phyloP scores from a whole-genome alignment of 352 stramenopile genomes.

The Globisporangium sylvaticum region DNA sequence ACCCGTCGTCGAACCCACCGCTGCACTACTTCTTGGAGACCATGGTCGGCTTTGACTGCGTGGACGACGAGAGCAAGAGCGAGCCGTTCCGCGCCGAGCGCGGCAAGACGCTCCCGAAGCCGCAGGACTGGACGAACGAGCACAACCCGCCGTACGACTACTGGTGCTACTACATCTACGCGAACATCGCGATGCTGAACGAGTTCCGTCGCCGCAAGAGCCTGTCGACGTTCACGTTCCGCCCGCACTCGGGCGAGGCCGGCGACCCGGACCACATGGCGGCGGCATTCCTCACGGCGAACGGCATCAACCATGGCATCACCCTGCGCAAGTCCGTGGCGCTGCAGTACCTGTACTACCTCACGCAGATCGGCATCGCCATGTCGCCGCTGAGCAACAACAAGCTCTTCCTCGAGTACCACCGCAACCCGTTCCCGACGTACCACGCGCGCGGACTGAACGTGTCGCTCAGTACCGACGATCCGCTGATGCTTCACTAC shows the following conservation, averaged over 20 bases:
- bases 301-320: constrained; percentile 99
- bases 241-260: constrained; percentile 98
- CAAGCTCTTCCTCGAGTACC: constrained; percentile 94
- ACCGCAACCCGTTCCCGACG: constrained; percentile 93
- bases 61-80: constrained; percentile 97
- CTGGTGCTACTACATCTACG: constrained; percentile 97
- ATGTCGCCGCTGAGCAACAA: constrained; percentile 95
- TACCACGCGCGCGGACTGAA: constrained; percentile 97
- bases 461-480: constrained; percentile 97
- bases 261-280: constrained; percentile 96
- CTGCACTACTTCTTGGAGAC: constrained; percentile 92
- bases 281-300: constrained; percentile 84
- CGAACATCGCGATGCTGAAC: constrained; percentile 97
- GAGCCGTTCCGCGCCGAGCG: constrained; percentile 82
- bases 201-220: constrained; percentile 86
- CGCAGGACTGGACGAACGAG: constrained; percentile 87
- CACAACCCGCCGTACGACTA: constrained; percentile 93
- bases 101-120: constrained; percentile 71
- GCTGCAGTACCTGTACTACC: constrained; percentile 99
- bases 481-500: constrained; percentile 98
- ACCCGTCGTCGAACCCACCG: constrained; percentile 90
- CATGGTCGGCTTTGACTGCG: constrained; percentile 97
- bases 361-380: constrained; percentile 94
- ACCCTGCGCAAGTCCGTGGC: constrained; percentile 94
- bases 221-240: constrained; percentile 93